Evolutionary conservation across 805 yeast species (phyloP).

Genomic region (Nakazawaea populi): DNA sequence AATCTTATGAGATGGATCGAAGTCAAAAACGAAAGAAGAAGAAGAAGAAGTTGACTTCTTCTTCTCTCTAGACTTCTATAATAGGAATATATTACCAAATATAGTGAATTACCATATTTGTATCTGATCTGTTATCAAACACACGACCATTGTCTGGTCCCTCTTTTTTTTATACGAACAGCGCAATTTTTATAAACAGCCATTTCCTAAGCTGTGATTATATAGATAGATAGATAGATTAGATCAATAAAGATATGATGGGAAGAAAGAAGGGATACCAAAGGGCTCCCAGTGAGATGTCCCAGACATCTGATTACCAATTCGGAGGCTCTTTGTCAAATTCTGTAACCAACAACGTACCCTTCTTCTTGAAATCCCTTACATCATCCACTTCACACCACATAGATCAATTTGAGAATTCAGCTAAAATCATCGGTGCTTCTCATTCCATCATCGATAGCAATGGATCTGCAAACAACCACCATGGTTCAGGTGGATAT

Average conservation of each 20-base stretch:
- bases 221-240: too few species aligned
- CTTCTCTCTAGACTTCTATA: background rate
- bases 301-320: slow-evolving; percentile 24
- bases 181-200: background rate
- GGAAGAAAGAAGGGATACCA: slow-evolving; percentile 27
- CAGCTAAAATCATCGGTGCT: slow-evolving; percentile 43
- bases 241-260: slow-evolving; percentile 1
- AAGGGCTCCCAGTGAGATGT: slow-evolving; percentile 23
- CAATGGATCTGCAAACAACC: background rate
- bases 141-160: background rate
- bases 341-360: background rate
- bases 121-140: background rate
- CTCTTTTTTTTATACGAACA: background rate
- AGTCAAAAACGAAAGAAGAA: background rate
- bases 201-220: too few species aligned
- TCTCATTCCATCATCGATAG: slow-evolving; percentile 32
- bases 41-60: too few species aligned
- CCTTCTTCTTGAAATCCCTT: slow-evolving; percentile 21
- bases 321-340: slow-evolving; percentile 11
- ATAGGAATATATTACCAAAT: background rate
- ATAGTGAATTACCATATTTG: background rate
- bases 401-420: slow-evolving; percentile 8
- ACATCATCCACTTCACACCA: slow-evolving; percentile 12
- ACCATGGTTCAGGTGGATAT: slow-evolving; percentile 11
- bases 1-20: background rate